Evolutionary conservation across 768 basidiomycete genomes (phyloP), one percentile per base, ranked within the genome.

Genomic region (Leccinum truebloodii): DNA sequence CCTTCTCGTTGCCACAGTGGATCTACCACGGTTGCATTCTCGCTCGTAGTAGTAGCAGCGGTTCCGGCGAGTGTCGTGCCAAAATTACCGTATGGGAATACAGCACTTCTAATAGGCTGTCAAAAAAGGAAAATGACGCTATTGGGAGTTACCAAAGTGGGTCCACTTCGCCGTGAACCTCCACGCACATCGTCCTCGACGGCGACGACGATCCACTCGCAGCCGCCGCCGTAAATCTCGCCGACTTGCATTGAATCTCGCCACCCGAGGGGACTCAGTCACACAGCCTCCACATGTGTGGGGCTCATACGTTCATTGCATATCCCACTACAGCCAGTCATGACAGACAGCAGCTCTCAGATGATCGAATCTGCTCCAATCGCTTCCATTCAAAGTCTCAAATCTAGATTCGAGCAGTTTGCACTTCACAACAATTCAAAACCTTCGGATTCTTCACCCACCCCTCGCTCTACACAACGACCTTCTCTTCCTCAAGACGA

Each of bases 401-500:
- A 83, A 50, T 89, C 87, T 32, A 83, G 78, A 67, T 92, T 91
- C 67, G 90, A 92, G 69, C 81, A 85, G 65, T 75, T 90, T 26
- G 86, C 88, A 4, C 76, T 77, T 51, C 76, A 77, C 10, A 73
- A 78, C 13, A 3, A n/a, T 0, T 46, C 28, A 28, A 68, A 58
- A 48, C 54, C 69, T 24, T 70, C 76, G 12, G 71, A 76, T 74
- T n/a, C 52, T 12, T 22, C 58, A 35, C n/a, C 69, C 3, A 77
- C 73, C 54, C 79, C 80, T 54, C 78, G 82, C 12, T 75, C 77
- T 26, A 77, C 80, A 18, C 75, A 76, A 13, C 79, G 80, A 37
- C 74, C 78, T 14, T 57, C 66, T 34, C 69, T 72, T 24, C 53
- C 62, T 30, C 59, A 59, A 39, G 67, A 69, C 57, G 32, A 7